These are phyloP conservation scores for Pythium periplocum DNA, from an alignment of 352 stramenopile genomes.

Conservation along the genomic window DNA sequence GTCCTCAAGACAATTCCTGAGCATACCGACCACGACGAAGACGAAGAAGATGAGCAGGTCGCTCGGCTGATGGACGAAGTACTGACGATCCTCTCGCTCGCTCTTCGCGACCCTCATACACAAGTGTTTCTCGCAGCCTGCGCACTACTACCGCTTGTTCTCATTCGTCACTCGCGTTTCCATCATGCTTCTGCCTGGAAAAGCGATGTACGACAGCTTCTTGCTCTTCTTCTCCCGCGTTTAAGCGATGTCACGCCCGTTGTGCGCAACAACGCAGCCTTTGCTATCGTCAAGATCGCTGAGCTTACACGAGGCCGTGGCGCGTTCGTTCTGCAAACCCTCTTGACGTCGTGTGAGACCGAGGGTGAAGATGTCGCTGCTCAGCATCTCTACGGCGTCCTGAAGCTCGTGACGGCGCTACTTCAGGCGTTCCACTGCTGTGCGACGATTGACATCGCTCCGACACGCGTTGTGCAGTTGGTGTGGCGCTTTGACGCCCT, in stretches of 20 bases:
- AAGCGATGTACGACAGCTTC: conserved; percentile 11
- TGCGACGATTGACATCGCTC: conserved; percentile 37
- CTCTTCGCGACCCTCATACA: conserved; percentile 3
- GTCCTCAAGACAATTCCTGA: conserved; percentile 4
- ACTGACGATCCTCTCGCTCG: conserved; percentile 4
- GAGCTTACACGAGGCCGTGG: conserved; percentile 26
- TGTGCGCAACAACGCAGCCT: conserved; percentile 29
- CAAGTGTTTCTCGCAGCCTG: conserved; percentile 28
- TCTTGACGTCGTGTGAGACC: conserved; percentile 9
- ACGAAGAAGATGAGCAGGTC: not conserved
- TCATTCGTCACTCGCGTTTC: conserved; percentile 11
- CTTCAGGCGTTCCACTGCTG: conserved; percentile 42
- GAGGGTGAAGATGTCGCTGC: conserved; percentile 2
- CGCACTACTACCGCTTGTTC: conserved; percentile 12
- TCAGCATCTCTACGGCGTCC: conserved; percentile 27
- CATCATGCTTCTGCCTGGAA: conserved; percentile 14
- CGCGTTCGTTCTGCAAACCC: conserved; percentile 33
- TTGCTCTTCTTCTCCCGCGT: conserved; percentile 2
- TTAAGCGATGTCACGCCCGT: conserved; percentile 19
- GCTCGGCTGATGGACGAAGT: conserved; percentile 13
- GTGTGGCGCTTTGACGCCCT: conserved; percentile 23
- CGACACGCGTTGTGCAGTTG: conserved; percentile 30
- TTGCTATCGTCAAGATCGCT: conserved; percentile 28
- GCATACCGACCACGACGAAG: not conserved
- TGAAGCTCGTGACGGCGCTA: conserved; percentile 38